Conservation (phyloP, 495 filamentous ascomycete species). For the Trichoderma erinaceum region DNA sequence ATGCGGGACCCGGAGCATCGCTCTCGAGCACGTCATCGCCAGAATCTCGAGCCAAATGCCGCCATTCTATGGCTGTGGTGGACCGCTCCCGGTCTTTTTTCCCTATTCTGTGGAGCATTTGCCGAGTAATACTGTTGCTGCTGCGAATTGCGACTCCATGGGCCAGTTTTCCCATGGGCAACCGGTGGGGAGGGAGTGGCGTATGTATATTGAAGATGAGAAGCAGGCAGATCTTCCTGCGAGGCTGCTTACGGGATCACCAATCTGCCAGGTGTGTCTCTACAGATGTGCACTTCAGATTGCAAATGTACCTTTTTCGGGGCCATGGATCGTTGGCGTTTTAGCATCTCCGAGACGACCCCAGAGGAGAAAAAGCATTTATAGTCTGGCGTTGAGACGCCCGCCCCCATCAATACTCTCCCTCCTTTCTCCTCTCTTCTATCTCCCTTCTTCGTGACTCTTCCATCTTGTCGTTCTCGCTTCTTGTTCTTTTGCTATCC, state of each 20-base stretch:
- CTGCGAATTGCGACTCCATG: neutral
- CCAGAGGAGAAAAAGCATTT: neutral
- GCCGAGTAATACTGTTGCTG: neutral
- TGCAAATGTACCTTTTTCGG: neutral
- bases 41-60: constrained; percentile 5
- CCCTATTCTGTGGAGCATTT: neutral
- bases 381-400: constrained; percentile 1
- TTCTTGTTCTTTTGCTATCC: neutral
- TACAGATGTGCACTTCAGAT: neutral
- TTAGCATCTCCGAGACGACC: neutral
- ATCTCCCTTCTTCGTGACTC: neutral
- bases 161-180: neutral
- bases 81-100: neutral
- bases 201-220: neutral
- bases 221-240: neutral
- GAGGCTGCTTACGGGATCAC: constrained; percentile 5
- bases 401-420: neutral
- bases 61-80: neutral
- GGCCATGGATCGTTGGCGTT: constrained; percentile 4
- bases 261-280: neutral
- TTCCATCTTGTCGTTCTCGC: neutral
- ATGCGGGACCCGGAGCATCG: constrained; percentile 13
- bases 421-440: neutral
- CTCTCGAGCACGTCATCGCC: constrained; percentile 13
- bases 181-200: neutral